phyloP scores from a whole-genome alignment of 163 green algal genomes.

The Smithsoniella earleae region DNA sequence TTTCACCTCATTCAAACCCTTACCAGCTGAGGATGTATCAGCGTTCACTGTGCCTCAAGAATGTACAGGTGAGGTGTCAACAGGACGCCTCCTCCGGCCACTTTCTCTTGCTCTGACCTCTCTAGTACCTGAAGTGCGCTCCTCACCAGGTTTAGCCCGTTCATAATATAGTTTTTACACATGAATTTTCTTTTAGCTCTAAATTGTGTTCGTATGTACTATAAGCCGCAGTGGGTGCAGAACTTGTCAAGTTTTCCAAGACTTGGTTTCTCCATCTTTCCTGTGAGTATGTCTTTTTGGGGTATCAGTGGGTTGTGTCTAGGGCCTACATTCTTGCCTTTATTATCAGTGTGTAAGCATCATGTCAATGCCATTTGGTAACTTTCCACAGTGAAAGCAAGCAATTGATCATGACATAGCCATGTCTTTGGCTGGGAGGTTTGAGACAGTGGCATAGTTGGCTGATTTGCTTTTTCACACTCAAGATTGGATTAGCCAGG shows the following conservation, averaged over 20 bases:
- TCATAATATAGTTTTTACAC: conserved; percentile 8
- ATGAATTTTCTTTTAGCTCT: conserved; percentile 16
- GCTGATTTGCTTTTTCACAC: too few relatives aligned
- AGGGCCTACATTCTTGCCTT: too few relatives aligned
- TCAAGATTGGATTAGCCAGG: too few relatives aligned
- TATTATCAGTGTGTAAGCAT: too few relatives aligned
- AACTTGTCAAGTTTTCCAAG: background rate
- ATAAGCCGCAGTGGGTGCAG: background rate
- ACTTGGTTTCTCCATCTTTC: background rate
- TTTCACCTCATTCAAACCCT: conserved; percentile 31
- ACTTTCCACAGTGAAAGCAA: too few relatives aligned
- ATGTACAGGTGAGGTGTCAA: background rate
- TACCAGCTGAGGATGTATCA: background rate
- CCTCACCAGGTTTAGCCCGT: too few relatives aligned
- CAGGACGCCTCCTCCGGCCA: background rate
- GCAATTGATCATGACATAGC: too few relatives aligned
- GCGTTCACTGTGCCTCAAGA: background rate
- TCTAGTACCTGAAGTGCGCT: background rate
- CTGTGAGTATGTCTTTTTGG: too few relatives aligned
- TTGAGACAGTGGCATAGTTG: too few relatives aligned
- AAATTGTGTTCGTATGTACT: conserved; percentile 1
- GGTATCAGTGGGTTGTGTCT: too few relatives aligned
- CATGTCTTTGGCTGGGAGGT: too few relatives aligned
- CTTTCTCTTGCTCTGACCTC: background rate
- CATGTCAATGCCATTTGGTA: too few relatives aligned